Conservation (phyloP, 805 yeast genomes). For the Pichia heedii region DNA sequence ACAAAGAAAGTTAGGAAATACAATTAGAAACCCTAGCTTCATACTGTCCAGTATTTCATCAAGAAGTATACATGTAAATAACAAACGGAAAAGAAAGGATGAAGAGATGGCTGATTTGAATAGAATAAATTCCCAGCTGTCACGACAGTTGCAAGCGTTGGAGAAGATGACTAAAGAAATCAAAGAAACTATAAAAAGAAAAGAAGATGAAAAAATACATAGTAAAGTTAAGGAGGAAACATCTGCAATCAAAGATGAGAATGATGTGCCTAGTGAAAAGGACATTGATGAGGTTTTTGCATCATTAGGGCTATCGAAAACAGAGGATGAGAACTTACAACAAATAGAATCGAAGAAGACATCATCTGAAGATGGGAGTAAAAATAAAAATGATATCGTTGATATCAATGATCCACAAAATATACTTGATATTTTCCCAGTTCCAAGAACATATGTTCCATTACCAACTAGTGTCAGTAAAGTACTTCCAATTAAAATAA, state of each 20-base stretch:
- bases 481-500: slow-evolving; percentile 30
- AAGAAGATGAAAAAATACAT: slow-evolving; percentile 12
- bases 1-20: neutral
- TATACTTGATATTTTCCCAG: slow-evolving; percentile 18
- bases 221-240: slow-evolving; percentile 14
- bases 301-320: slow-evolving; percentile 11
- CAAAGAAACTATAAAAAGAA: slow-evolving; percentile 14
- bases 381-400: neutral
- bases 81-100: neutral
- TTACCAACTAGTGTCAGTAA: slow-evolving; percentile 32
- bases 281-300: slow-evolving; percentile 24
- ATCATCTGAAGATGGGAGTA: no score
- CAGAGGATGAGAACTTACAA: slow-evolving; percentile 9
- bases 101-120: neutral
- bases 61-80: neutral
- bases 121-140: slow-evolving; percentile 12
- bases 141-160: slow-evolving; percentile 23
- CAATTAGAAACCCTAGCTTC: no score
- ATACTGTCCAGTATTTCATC: neutral
- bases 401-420: neutral
- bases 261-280: slow-evolving; percentile 14
- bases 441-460: slow-evolving; percentile 16
- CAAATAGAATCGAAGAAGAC: neutral
- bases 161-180: slow-evolving; percentile 23
- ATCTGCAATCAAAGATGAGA: slow-evolving; percentile 6